phyloP scores from a whole-genome alignment of 345 rosid species.

The Jatropha curcas region DNA sequence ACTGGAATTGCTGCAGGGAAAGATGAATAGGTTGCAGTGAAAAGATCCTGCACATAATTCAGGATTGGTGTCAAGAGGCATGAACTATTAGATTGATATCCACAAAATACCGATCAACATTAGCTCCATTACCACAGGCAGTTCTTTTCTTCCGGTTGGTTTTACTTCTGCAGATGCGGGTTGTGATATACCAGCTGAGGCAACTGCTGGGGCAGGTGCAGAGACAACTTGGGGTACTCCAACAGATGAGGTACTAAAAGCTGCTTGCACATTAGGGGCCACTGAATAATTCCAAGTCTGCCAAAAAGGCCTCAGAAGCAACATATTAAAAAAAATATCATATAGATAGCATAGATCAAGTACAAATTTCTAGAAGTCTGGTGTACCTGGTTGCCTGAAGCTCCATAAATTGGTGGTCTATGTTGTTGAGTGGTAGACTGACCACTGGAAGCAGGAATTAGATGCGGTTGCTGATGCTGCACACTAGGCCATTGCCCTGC shows the following conservation, averaged over 20 bases:
- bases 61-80: background rate
- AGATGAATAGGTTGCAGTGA: constrained; percentile 55
- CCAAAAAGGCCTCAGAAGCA: constrained; percentile 22
- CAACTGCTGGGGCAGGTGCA: constrained; percentile 30
- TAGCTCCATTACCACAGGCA: constrained; percentile 66
- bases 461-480: constrained; percentile 53
- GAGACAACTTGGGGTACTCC: constrained; percentile 41
- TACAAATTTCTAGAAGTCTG: constrained; percentile 13
- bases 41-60: constrained; percentile 67
- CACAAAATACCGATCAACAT: background rate
- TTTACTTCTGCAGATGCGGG: constrained; percentile 44
- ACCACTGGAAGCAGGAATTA: constrained; percentile 42
- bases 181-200: constrained; percentile 37
- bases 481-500: constrained; percentile 39
- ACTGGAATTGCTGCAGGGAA: constrained; percentile 55
- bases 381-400: constrained; percentile 60
- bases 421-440: constrained; percentile 49
- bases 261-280: constrained; percentile 46
- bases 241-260: constrained; percentile 42
- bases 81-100: background rate
- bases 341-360: background rate
- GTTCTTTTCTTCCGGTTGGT: constrained; percentile 61
- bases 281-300: constrained; percentile 57
- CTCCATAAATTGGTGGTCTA: constrained; percentile 43
- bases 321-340: constrained; percentile 16